Percentiles rank a stretch among this genome's conserved stretches.
Conservation (phyloP, 768 basidiomycete genomes). For the Coprinopsis marcescibilis region DNA sequence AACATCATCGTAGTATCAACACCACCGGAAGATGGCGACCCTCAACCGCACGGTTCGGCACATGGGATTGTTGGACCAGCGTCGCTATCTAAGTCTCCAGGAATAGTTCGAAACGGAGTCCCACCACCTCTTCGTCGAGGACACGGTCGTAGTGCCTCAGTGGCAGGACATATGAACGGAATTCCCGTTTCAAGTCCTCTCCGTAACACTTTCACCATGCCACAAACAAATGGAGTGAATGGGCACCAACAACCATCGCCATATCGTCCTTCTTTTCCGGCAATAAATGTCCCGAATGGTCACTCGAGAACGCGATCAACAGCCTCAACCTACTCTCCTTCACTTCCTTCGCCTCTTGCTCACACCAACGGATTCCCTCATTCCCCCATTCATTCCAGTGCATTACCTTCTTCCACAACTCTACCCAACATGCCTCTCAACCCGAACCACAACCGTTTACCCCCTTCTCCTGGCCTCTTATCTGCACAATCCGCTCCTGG, state of each 20-base stretch:
- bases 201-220: not conserved
- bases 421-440: not conserved
- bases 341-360: not conserved
- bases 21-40: not conserved
- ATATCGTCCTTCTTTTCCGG: not conserved
- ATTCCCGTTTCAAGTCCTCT: not conserved
- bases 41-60: not conserved
- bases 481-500: not conserved
- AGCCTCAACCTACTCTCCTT: not conserved
- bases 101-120: not conserved
- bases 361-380: not conserved
- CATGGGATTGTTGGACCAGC: not conserved
- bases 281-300: not conserved
- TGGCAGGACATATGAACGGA: not conserved
- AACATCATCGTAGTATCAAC: not conserved
- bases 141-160: not conserved
- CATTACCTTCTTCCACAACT: constrained; percentile 1
- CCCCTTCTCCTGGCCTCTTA: not conserved
- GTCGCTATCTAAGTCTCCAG: not conserved
- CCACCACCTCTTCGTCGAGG: not conserved
- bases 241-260: not conserved
- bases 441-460: no score
- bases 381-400: not conserved
- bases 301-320: not conserved
- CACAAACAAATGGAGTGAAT: not conserved